Evolutionary conservation across 192 early-diverging fungal genomes (phyloP).

Genomic region (Cetraspora pellucida): DNA sequence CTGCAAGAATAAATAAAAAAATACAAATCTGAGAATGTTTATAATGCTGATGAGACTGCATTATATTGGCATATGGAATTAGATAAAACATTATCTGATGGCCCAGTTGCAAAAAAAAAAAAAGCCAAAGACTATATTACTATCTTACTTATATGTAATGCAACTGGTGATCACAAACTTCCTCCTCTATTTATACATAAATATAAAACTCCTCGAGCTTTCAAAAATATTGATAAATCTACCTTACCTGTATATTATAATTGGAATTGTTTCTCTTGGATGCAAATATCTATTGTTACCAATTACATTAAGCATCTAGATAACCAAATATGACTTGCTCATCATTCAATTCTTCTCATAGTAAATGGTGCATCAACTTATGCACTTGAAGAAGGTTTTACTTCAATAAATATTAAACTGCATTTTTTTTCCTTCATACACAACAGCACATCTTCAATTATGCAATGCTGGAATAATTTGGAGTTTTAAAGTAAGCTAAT

Average conservation of each 20-base stretch:
- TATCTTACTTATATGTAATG: constrained; percentile 4
- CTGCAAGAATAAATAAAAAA: no score
- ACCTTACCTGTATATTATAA: neutral
- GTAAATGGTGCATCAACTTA: neutral
- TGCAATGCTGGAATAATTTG: no score
- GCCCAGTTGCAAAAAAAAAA: neutral
- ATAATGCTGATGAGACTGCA: neutral
- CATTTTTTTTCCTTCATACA: no score
- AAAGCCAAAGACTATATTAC: neutral
- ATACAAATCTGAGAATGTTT: no score
- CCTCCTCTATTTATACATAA: constrained; percentile 14
- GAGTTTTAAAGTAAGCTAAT: no score
- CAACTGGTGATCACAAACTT: neutral
- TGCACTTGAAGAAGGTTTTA: neutral
- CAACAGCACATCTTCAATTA: no score
- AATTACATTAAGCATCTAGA: no score
- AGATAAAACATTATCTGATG: neutral
- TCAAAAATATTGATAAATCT: no score
- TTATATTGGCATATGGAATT: neutral
- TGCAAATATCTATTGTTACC: neutral
- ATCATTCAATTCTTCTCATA: neutral
- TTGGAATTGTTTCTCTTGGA: neutral
- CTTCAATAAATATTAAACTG: no score
- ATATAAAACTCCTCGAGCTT: neutral
- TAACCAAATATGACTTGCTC: neutral